Base-by-base conservation (phyloP, 495 filamentous ascomycete species). In the Podospora conica region DNA sequence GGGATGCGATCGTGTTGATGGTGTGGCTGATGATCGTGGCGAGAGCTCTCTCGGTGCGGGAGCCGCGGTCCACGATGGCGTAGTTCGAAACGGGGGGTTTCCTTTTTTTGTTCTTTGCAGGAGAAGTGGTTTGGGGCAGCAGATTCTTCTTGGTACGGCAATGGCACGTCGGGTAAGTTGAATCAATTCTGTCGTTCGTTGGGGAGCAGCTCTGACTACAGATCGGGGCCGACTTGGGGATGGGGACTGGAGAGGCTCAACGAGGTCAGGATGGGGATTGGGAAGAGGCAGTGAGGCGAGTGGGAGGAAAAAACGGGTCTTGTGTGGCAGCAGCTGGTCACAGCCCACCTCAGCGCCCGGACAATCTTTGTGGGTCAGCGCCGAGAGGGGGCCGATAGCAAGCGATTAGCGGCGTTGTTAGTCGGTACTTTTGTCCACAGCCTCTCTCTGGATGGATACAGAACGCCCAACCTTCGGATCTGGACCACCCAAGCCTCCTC, bases 21-120 rank as follows among this genome's bases (percentile, higher is more conserved):
- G 81, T 81, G 79, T 80, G 80, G 81, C 80, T 82, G 81, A 68
- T 78, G 78, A 80, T 73, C 75, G 81, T 83, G 81, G 81, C 81
- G 77, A 79, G 77, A 79, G 77, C 77, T 78, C 48, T 55, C 33
- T 58, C 29, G 29, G 21, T 23, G 61, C 65, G 25, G 61, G 55
- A 53, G 31, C 31, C 53, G 58, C 58, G 54, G 28, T 21, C 28
- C 22, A 15, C 27, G 63, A 31, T 24, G 31, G 18, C 9, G 24
- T 10, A 31, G 6, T n/a, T 31, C 24, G 24, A 27, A 57, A 40
- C 18, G 18, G 12, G 54, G 54, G 18, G 9, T 27, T 27, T 6
- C 6, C 40, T 48, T 48, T 48, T 10, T 10, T 31, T 27, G 3
- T 31, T 31, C 29, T 31, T 48, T 48, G 29, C 10, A 33, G 40